A percentile compares a stretch with the other conserved stretches of the same genome.
Conservation (phyloP, 2,329 filamentous ascomycete genomes). For the Madurella fahalii region DNA sequence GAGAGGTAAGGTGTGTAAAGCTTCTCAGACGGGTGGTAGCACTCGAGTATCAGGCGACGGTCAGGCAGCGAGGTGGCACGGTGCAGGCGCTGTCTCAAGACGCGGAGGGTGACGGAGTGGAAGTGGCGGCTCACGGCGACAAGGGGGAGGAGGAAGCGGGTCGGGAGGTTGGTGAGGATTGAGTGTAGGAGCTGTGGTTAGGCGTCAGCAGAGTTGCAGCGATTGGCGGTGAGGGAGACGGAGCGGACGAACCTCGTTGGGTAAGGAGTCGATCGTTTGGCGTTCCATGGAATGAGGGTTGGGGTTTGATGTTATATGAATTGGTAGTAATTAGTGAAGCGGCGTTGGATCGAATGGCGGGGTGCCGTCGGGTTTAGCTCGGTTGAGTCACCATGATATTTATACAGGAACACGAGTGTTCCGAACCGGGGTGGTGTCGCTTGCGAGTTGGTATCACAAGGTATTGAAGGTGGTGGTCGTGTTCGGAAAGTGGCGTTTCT, state of each 20-base stretch:
- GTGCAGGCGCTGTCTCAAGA: conserved; percentile 31
- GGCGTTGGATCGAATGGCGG: too few species aligned
- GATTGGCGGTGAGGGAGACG: neutral
- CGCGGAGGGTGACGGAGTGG: conserved; percentile 27
- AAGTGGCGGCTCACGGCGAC: conserved; percentile 30
- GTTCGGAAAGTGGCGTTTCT: too few species aligned
- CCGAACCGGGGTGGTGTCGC: too few species aligned
- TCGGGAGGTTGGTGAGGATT: conserved; percentile 29
- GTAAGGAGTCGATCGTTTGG: conserved; percentile 16
- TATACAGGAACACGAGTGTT: too few species aligned
- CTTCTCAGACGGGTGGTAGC: conserved; percentile 68
- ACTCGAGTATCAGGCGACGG: conserved; percentile 70
- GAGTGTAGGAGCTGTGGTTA: conserved; percentile 31
- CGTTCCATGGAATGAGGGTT: conserved; percentile 6
- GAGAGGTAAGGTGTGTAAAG: conserved; percentile 62
- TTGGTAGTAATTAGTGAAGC: too few species aligned
- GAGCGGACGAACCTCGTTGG: conserved; percentile 20
- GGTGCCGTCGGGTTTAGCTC: too few species aligned
- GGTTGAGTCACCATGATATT: too few species aligned
- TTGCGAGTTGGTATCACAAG: too few species aligned
- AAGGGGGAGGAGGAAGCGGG: conserved; percentile 27
- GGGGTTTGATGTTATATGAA: neutral
- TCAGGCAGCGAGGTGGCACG: conserved; percentile 53
- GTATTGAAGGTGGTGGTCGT: too few species aligned
- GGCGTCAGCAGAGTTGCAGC: neutral